Evolutionary conservation across 192 early-diverging fungal species (phyloP).

Genomic region (Coemansia sp.): DNA sequence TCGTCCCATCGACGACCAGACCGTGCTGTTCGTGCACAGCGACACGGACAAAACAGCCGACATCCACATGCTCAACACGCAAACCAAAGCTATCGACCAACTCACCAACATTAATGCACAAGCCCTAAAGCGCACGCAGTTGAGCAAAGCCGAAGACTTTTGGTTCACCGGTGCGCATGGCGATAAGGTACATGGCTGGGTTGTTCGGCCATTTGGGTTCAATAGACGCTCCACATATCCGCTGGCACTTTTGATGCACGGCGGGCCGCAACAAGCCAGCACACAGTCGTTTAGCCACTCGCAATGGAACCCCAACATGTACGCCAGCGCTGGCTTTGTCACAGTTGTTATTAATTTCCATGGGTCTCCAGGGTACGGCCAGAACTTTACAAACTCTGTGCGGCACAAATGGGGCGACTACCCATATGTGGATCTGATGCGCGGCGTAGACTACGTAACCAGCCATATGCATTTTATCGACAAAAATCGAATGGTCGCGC

Average conservation of each 20-base stretch:
- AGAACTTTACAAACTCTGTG: constrained; percentile 71
- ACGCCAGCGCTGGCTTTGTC: constrained; percentile 68
- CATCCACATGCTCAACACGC: constrained; percentile 25
- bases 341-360: constrained; percentile 72
- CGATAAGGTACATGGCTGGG: constrained; percentile 57
- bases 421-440: constrained; percentile 75
- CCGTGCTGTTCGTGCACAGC: constrained; percentile 47
- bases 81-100: constrained; percentile 44
- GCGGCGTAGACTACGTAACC: constrained; percentile 64
- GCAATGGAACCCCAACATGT: constrained; percentile 77
- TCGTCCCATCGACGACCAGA: constrained; percentile 16
- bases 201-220: constrained; percentile 64
- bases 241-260: constrained; percentile 76
- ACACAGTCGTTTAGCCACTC: constrained; percentile 58
- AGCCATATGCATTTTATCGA: constrained; percentile 59
- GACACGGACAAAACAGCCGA: constrained; percentile 46
- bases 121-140: constrained; percentile 36
- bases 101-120: constrained; percentile 55
- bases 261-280: constrained; percentile 78
- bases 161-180: constrained; percentile 65
- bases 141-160: constrained; percentile 63
- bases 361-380: constrained; percentile 79
- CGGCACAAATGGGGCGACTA: constrained; percentile 70
- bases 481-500: constrained; percentile 55
- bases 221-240: constrained; percentile 61